Evolutionary conservation across 164 flowering plant genomes (phyloP), one percentile per base, ranked within the genome.

Genomic region (Platanus orientalis): DNA sequence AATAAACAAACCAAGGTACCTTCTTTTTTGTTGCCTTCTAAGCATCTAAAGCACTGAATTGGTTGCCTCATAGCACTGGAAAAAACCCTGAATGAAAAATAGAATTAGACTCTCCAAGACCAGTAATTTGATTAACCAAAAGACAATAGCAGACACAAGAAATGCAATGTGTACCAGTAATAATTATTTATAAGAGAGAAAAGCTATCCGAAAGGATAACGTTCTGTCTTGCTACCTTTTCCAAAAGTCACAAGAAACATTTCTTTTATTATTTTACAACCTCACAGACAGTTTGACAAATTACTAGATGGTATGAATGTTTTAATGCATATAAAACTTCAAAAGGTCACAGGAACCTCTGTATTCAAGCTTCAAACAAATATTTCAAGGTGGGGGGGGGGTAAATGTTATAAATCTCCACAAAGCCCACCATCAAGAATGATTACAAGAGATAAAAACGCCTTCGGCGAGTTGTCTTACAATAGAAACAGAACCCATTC

Each of bases 381-480:
- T 54, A 49, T 68, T 48, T 24, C 48, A 44, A 53, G 21, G n/a
- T n/a, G n/a, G n/a, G n/a, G n/a, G n/a, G 40, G 58, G 21, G 20
- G 65, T 39, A 59, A 44, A 26, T 50, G 58, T 40, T 61, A 60
- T n/a, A n/a, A n/a, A n/a, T 69, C 69, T 69, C 65, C 69, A 58
- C 63, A 64, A 70, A 63, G 73, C 71, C 80, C 83, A 76, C 48
- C 76, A 79, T 68, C 76, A 79, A 79, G 74, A 86, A 81, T 68
- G 76, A 78, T 79, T 88, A 88, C 90, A 90, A 76, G 69, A 72
- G 68, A 74, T 68, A 71, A 75, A 73, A 84, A 81, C 80, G 84
- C 93, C 93, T 78, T 79, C 60, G 82, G 89, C 90, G 67, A 83
- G 96, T 90, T 86, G 83, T 90, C 97, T 93, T 93, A 90, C 97